Evolutionary conservation across 176 grass and related monocot species (phyloP).

Genomic region (Carex scoparia): DNA sequence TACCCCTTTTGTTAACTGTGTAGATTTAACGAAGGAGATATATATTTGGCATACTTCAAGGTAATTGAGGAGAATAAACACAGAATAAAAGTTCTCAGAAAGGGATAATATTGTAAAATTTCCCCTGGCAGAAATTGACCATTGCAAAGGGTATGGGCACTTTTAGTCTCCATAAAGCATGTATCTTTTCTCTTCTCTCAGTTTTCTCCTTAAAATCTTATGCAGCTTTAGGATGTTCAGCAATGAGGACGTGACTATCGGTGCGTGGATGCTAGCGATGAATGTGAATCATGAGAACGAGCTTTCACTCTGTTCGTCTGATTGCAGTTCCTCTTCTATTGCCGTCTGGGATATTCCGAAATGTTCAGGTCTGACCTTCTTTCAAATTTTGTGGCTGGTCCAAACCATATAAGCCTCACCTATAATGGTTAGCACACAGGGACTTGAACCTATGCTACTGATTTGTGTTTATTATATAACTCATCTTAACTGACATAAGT

Average conservation of each 20-base stretch:
- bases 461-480: neutral
- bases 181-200: neutral
- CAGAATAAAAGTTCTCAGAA: neutral
- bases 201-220: neutral
- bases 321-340: constrained; percentile 73
- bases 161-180: neutral
- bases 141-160: neutral
- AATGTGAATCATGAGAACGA: constrained; percentile 96
- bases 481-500: neutral
- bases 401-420: neutral
- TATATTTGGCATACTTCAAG: neutral
- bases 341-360: constrained; percentile 99
- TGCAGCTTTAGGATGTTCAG: constrained; percentile 98
- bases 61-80: neutral
- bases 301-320: constrained; percentile 64
- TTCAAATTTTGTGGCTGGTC: constrained; percentile 6
- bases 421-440: neutral
- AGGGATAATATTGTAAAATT: neutral
- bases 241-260: constrained; percentile 97
- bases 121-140: neutral
- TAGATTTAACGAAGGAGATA: neutral
- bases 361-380: constrained; percentile 78
- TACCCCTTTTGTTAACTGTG: neutral
- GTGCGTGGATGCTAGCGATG: constrained; percentile 99
- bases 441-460: neutral